A percentile compares a stretch with the other conserved stretches of the same genome.
These are phyloP conservation scores for Sporodiniella umbellata DNA, from an alignment of 371 early-diverging fungal genomes.

Conservation along the genomic window DNA sequence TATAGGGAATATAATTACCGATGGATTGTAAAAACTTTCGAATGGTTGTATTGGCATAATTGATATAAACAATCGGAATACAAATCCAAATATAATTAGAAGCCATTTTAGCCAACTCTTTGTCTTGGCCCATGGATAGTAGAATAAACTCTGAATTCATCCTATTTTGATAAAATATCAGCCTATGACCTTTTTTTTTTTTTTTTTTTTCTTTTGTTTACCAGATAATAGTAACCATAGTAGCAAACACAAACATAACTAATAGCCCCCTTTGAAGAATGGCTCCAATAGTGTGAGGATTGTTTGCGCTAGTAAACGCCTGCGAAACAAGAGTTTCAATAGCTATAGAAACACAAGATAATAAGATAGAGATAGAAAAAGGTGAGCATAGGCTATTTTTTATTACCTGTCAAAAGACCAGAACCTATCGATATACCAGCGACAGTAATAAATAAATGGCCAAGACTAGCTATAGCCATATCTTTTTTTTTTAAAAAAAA, in stretches of 20 bases:
- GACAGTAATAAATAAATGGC: constrained; percentile 28
- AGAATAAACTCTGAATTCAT: constrained; percentile 24
- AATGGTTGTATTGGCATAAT: constrained; percentile 24
- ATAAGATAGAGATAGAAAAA: neutral
- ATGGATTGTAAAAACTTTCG: constrained; percentile 39
- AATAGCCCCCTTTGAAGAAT: constrained; percentile 36
- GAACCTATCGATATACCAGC: constrained; percentile 33
- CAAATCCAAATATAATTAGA: constrained; percentile 24
- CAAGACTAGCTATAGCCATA: constrained; percentile 37
- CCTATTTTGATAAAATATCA: constrained; percentile 9
- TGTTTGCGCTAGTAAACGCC: constrained; percentile 37
- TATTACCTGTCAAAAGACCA: constrained; percentile 39
- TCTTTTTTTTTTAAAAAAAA: too few species aligned
- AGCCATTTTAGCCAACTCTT: constrained; percentile 27
- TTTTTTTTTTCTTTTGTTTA: constrained; percentile 4
- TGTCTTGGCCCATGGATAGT: constrained; percentile 32
- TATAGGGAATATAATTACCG: constrained; percentile 16
- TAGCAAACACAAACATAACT: constrained; percentile 26
- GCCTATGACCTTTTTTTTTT: neutral
- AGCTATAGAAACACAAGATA: constrained; percentile 13
- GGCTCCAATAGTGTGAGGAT: constrained; percentile 30
- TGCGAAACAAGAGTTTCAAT: constrained; percentile 45
- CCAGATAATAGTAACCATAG: constrained; percentile 25
- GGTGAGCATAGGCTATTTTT: neutral
- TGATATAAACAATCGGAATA: constrained; percentile 26